A percentile compares a stretch with the other conserved stretches of the same genome.
Evolutionary conservation across 2,329 filamentous ascomycete genomes (phyloP).

Genomic region (Domatiomyces globalis): DNA sequence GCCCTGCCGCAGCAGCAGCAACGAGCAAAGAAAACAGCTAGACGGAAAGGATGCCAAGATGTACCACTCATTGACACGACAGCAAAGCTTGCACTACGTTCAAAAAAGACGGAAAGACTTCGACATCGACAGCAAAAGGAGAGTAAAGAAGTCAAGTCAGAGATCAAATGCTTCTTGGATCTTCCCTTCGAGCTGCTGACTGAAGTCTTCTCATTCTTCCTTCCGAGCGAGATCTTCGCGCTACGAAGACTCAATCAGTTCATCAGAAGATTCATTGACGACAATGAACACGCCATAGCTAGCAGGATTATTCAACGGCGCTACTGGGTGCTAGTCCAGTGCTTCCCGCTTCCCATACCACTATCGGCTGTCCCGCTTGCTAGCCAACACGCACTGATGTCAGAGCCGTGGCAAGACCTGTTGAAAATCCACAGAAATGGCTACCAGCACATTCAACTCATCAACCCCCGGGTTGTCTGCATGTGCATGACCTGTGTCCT

Average conservation of each 20-base stretch:
- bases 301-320: slow-evolving; percentile 9
- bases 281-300: slow-evolving; percentile 12
- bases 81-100: slow-evolving; percentile 9
- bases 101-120: slow-evolving; percentile 14
- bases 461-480: slow-evolving; percentile 12
- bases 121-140: slow-evolving; percentile 11
- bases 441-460: slow-evolving; percentile 15
- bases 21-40: too few species aligned
- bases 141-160: slow-evolving; percentile 6
- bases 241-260: slow-evolving; percentile 9
- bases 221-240: slow-evolving; percentile 10
- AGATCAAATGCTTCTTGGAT: slow-evolving; percentile 13
- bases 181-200: slow-evolving; percentile 13
- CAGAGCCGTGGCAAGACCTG: slow-evolving; percentile 3
- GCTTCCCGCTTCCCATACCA: slow-evolving; percentile 13
- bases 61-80: slow-evolving; percentile 16
- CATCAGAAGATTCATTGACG: slow-evolving; percentile 9
- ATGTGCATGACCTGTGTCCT: slow-evolving; percentile 18
- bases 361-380: slow-evolving; percentile 8
- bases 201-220: slow-evolving; percentile 9
- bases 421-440: slow-evolving; percentile 13
- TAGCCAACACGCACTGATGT: slow-evolving; percentile 11
- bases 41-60: not conserved
- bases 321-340: slow-evolving; percentile 14
- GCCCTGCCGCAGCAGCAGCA: too few species aligned